A percentile compares a stretch with the other conserved stretches of the same genome.
Conservation (phyloP, 2,329 filamentous ascomycete genomes). For the Aspergillus amoenus region DNA sequence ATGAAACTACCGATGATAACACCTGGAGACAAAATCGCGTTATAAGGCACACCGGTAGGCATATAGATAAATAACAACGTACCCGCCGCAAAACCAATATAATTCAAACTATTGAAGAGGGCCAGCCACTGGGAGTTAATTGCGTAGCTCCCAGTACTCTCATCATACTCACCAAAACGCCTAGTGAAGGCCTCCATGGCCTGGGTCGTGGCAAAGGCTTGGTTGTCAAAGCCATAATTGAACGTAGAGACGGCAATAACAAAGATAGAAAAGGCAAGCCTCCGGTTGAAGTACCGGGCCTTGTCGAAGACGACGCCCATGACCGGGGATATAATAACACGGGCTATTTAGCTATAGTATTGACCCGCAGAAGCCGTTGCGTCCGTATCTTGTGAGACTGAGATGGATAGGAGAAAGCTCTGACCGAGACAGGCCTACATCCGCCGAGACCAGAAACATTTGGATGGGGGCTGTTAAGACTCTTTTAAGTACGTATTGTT, state of each 20-base stretch:
- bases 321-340: not conserved
- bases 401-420: too few relatives aligned
- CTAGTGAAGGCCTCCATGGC: slow-evolving; percentile 38
- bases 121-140: slow-evolving; percentile 36
- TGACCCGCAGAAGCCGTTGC: too few relatives aligned
- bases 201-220: slow-evolving; percentile 38
- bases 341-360: too few relatives aligned
- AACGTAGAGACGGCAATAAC: slow-evolving; percentile 40
- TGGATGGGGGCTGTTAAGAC: not conserved
- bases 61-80: not conserved
- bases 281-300: slow-evolving; percentile 12
- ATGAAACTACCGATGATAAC: slow-evolving; percentile 29
- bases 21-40: slow-evolving; percentile 16
- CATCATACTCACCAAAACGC: slow-evolving; percentile 34
- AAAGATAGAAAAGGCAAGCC: slow-evolving; percentile 5
- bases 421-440: too few relatives aligned
- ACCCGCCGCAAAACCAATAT: slow-evolving; percentile 15
- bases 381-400: too few relatives aligned
- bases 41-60: not conserved
- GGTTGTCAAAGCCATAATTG: slow-evolving; percentile 45
- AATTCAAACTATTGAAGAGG: slow-evolving; percentile 25
- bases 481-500: not conserved
- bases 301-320: not conserved
- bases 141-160: slow-evolving; percentile 21
- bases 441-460: not conserved